Base-by-base conservation (phyloP, 23 red algal genomes). In the Cyanidium caldarium region DNA sequence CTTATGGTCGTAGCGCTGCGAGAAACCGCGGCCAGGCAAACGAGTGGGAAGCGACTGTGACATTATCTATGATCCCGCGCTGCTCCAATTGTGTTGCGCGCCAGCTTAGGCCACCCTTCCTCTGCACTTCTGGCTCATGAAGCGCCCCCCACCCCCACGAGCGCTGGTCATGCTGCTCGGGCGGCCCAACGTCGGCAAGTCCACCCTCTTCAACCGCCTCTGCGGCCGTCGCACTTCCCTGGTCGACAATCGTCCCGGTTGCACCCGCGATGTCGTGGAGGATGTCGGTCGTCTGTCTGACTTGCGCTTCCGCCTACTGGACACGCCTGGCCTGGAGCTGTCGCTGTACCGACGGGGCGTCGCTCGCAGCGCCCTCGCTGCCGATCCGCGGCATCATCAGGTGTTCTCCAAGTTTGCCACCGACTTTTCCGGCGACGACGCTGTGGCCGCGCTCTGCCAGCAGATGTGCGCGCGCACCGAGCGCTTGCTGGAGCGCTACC, bases 291-390 rank as follows among this genome's bases (percentile, higher is more conserved):
- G 23, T 10, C 40, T 98, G 7, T 51, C 68, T 15, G 86, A 98
- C 45, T 66, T 89, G 30, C 56, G 72, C 28, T 84, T 98, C 66
- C 73, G 67, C 20, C 33, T 98, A 3, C 61, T 88, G 19, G 92
- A 98, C 71, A 98, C 92, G 10, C 76, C 92, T 25, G 92, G 92
- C 17, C 37, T 98, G 23, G 92, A 88, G 77, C 39, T 36, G 72
- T 41, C 35, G 80, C 70, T 45, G 67, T 68, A 19, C 2, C 29
- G 40, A 29, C 15, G 40, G n/a, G 33, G 12, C 26, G 38, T 13
- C 20, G 2, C 0, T 10, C 10, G 51, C 7, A 25, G 23, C 21
- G n/a, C n/a, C 51, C 31, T 61, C n/a, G n/a, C 10, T 10, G 13
- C 23, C n/a, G 51, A 16, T 5, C n/a, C n/a, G n/a, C n/a, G n/a